Evolutionary conservation across 352 stramenopile species (phyloP).

Genomic region (Globisporangium canariense): DNA sequence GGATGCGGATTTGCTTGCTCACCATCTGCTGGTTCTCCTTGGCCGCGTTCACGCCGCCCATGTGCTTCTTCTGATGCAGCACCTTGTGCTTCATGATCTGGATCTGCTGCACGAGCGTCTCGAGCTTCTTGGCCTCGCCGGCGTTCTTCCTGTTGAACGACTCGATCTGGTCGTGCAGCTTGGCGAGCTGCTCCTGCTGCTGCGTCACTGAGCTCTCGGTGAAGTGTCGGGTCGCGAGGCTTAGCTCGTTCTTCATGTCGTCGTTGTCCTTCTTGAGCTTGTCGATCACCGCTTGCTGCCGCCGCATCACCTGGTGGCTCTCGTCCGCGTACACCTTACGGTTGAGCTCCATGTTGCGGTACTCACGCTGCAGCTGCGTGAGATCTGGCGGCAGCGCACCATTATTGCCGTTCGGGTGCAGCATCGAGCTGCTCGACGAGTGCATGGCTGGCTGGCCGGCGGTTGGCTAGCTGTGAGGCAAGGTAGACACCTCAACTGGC

Average conservation of each 20-base stretch:
- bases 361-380: constrained; percentile 92
- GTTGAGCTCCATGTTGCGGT: constrained; percentile 97
- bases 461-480: background rate
- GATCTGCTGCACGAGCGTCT: constrained; percentile 87
- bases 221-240: constrained; percentile 84
- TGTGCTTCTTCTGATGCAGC: constrained; percentile 91
- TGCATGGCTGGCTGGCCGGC: constrained; percentile 1
- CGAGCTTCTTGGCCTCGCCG: constrained; percentile 78
- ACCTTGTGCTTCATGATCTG: constrained; percentile 86
- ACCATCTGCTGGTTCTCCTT: constrained; percentile 95
- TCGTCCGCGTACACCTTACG: constrained; percentile 93
- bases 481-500: background rate
- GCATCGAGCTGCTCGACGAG: constrained; percentile 15
- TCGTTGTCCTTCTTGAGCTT: constrained; percentile 87
- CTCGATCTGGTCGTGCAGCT: constrained; percentile 89
- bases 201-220: constrained; percentile 79
- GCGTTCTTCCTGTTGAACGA: constrained; percentile 84
- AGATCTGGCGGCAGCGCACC: constrained; percentile 49
- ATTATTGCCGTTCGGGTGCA: constrained; percentile 18
- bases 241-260: constrained; percentile 88
- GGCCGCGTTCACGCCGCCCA: constrained; percentile 95
- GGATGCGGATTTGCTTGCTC: constrained; percentile 94
- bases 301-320: constrained; percentile 91
- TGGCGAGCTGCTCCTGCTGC: constrained; percentile 77
- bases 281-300: constrained; percentile 91